phyloP scores from a whole-genome alignment of 2,329 filamentous ascomycete genomes.

The Xylariales sp. region DNA sequence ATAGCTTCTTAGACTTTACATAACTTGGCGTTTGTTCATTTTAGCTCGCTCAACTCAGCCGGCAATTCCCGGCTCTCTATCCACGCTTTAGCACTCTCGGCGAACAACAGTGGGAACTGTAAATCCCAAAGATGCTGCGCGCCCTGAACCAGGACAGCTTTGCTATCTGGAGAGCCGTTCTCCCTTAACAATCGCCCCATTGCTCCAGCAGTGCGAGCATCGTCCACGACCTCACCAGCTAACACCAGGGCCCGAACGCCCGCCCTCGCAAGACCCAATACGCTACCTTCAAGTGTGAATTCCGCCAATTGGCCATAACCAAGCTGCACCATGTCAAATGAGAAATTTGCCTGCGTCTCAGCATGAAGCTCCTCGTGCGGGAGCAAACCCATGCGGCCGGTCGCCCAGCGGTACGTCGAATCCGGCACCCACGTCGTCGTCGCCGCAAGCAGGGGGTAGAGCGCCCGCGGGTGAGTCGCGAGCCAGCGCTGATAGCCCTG shows the following conservation, averaged over 20 bases:
- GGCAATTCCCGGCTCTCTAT: slow-evolving; percentile 47
- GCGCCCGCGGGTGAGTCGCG: slow-evolving; percentile 44
- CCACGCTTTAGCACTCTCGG: slow-evolving; percentile 53
- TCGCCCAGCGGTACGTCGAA: slow-evolving; percentile 42
- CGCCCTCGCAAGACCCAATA: neutral
- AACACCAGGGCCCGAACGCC: slow-evolving; percentile 21
- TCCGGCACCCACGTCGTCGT: slow-evolving; percentile 46
- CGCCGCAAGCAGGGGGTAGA: slow-evolving; percentile 47
- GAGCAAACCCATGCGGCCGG: slow-evolving; percentile 38
- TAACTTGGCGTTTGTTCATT: neutral
- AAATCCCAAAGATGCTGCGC: slow-evolving; percentile 57
- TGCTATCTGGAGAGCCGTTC: slow-evolving; percentile 43
- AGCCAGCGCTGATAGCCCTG: slow-evolving; percentile 42
- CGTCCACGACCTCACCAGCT: slow-evolving; percentile 29
- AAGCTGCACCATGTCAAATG: neutral
- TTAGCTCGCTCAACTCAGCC: slow-evolving; percentile 32
- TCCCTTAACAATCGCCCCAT: slow-evolving; percentile 45
- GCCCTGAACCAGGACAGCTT: slow-evolving; percentile 49
- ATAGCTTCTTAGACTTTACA: too few relatives aligned
- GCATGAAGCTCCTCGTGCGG: slow-evolving; percentile 13
- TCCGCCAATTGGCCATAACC: slow-evolving; percentile 13
- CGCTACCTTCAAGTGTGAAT: slow-evolving; percentile 11
- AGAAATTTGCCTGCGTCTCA: slow-evolving; percentile 10
- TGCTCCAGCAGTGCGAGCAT: slow-evolving; percentile 28
- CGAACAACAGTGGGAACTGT: slow-evolving; percentile 55